phyloP scores from a whole-genome alignment of 441 rosid genomes.

The Hura crepitans region DNA sequence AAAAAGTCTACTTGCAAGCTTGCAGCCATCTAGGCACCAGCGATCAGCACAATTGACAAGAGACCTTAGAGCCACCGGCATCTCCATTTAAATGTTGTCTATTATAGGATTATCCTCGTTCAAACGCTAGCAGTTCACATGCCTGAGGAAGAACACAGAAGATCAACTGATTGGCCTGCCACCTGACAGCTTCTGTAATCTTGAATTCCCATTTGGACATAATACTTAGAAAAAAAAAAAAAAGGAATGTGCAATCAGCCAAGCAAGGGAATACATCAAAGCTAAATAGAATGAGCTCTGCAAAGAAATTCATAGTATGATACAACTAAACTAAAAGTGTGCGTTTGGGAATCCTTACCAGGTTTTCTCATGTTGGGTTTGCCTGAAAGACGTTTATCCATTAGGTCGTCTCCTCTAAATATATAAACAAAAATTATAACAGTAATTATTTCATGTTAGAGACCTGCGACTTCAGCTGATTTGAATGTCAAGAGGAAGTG shows the following conservation, averaged over 20 bases:
- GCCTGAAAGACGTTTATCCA: neutral
- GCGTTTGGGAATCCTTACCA: neutral
- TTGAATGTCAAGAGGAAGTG: neutral
- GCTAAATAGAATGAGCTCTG: neutral
- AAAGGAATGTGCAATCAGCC: neutral
- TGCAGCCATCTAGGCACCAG: neutral
- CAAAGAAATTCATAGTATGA: neutral
- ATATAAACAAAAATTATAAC: neutral
- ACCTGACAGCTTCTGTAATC: neutral
- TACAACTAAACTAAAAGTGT: neutral
- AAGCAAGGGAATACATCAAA: neutral
- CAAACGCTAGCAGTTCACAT: neutral
- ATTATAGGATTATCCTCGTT: neutral
- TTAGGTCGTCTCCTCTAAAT: neutral
- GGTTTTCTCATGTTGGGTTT: constrained; percentile 4
- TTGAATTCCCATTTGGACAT: neutral
- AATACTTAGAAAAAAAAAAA: neutral
- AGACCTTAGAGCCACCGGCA: neutral
- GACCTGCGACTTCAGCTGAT: neutral
- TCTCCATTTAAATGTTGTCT: neutral
- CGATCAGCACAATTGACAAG: neutral
- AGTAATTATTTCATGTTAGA: neutral
- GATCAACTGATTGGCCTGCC: neutral
- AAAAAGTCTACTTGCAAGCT: too few relatives aligned
- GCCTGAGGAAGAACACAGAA: neutral